Evolutionary conservation across 2,329 filamentous ascomycete genomes (phyloP).

Genomic region (Talaromyces sp.): DNA sequence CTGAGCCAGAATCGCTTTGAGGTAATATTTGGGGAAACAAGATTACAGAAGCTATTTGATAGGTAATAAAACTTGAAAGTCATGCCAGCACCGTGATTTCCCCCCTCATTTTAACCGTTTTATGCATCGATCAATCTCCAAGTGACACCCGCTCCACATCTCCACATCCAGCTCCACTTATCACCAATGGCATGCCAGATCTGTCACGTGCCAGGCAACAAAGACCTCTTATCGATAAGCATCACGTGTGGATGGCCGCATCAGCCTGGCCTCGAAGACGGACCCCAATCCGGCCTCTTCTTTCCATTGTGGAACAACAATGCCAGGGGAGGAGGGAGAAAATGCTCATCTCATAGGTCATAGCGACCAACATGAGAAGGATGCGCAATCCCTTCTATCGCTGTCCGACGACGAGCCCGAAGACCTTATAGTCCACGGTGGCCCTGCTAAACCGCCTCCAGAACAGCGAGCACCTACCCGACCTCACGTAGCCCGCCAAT

Average conservation of each 20-base stretch:
- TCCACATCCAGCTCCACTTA: too few species aligned
- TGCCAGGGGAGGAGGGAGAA: conserved; percentile 44
- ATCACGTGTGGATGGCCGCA: conserved; percentile 25
- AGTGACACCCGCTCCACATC: too few species aligned
- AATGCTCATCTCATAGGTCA: conserved; percentile 36
- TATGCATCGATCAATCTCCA: background rate
- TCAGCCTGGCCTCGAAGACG: conserved; percentile 26
- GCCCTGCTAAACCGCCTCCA: conserved; percentile 24
- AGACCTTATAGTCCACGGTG: conserved; percentile 30
- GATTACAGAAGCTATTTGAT: too few species aligned
- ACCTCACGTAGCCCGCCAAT: conserved; percentile 37
- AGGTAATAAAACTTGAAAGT: too few species aligned
- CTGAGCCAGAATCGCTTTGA: too few species aligned
- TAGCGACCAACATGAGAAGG: conserved; percentile 32
- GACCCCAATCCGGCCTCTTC: conserved; percentile 19
- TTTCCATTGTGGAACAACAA: conserved; percentile 36
- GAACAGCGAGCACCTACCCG: conserved; percentile 17
- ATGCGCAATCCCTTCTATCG: conserved; percentile 38
- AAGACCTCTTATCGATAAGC: conserved; percentile 21
- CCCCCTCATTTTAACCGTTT: background rate
- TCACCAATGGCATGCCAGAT: too few species aligned
- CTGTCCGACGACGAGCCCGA: conserved; percentile 32
- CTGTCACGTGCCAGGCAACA: background rate
- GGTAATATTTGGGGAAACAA: too few species aligned
- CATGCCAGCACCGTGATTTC: too few species aligned